Conservation (phyloP, 1,139 yeast genomes). For the Magnusiomyces starmeri region DNA sequence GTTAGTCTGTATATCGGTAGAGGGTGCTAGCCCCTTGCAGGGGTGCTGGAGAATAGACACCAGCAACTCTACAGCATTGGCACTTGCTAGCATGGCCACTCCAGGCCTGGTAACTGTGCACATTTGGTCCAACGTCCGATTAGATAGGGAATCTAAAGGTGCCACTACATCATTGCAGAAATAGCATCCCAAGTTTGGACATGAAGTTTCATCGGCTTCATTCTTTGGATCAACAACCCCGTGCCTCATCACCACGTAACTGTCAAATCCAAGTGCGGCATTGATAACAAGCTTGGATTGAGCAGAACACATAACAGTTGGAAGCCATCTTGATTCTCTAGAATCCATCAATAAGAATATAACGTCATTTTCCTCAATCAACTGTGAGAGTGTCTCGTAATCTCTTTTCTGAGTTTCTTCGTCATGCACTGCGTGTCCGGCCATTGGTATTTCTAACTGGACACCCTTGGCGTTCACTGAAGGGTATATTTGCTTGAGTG, state of each 20-base stretch:
- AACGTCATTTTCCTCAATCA: conserved; percentile 67
- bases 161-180: conserved; percentile 95
- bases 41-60: conserved; percentile 71
- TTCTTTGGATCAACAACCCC: conserved; percentile 39
- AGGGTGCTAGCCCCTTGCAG: conserved; percentile 41
- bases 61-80: conserved; percentile 77
- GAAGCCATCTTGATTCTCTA: conserved; percentile 93
- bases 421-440: conserved; percentile 74
- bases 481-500: conserved; percentile 69
- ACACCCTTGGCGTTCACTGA: conserved; percentile 58
- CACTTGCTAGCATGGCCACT: conserved; percentile 78
- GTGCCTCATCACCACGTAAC: conserved; percentile 88
- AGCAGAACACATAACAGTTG: conserved; percentile 70
- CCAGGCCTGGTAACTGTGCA: conserved; percentile 98
- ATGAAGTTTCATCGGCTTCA: conserved; percentile 20
- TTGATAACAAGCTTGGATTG: conserved; percentile 68
- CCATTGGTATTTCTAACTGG: conserved; percentile 81
- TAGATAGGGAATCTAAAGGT: conserved; percentile 77
- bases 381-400: conserved; percentile 43
- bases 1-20: background rate
- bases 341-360: conserved; percentile 84
- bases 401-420: conserved; percentile 45
- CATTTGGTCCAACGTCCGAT: conserved; percentile 91
- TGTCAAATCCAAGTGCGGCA: conserved; percentile 93
- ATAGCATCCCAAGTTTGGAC: conserved; percentile 71